phyloP scores from a whole-genome alignment of 202 grass and related monocot genomes.

The Tripidium arundinaceum region DNA sequence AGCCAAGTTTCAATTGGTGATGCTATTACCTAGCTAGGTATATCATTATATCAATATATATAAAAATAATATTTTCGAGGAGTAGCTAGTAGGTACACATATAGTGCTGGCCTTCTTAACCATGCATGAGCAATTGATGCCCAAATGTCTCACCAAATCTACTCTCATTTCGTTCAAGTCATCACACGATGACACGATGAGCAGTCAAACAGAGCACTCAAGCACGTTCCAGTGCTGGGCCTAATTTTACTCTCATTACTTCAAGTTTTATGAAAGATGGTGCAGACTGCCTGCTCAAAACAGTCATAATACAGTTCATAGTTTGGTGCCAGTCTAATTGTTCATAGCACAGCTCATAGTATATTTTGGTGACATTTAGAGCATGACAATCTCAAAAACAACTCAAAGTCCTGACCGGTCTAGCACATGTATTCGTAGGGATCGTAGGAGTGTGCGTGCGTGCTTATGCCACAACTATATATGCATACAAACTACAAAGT shows the following conservation, averaged over 20 bases:
- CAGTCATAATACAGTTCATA: neutral
- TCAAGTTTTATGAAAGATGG: neutral
- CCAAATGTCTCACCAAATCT: neutral
- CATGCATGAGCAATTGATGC: neutral
- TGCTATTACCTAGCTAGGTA: no score
- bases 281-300: neutral
- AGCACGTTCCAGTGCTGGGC: neutral
- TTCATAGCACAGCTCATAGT: neutral
- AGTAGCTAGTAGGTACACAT: no score
- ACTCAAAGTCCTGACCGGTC: neutral
- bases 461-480: no score
- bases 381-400: neutral
- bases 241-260: neutral
- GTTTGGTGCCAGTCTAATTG: neutral
- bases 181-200: neutral
- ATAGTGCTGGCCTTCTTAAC: no score
- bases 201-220: neutral
- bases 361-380: no score
- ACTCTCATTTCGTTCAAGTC: neutral
- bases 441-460: no score
- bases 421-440: no score
- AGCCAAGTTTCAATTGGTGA: no score
- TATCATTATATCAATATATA: no score
- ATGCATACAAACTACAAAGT: no score
- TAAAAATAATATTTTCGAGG: neutral